phyloP scores from a whole-genome alignment of 345 rosid genomes.

The Populus pruinosa region DNA sequence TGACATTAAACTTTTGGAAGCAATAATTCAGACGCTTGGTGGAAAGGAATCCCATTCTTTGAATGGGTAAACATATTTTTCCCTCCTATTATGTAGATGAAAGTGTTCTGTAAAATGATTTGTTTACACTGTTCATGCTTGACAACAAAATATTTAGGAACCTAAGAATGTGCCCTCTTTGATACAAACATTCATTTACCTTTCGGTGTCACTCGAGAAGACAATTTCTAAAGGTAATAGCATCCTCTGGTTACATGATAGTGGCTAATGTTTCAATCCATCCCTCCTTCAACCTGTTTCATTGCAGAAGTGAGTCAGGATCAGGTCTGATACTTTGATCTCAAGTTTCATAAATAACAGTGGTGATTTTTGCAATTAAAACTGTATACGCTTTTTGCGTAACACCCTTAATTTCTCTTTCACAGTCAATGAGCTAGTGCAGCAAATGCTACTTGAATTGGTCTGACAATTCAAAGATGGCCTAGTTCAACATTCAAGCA shows the following conservation, averaged over 20 bases:
- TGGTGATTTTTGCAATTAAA: background rate
- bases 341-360: background rate
- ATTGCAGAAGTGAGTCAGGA: background rate
- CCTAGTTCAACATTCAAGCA: background rate
- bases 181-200: too few species aligned
- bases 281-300: background rate
- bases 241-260: background rate
- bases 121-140: background rate
- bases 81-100: background rate
- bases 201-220: too few species aligned
- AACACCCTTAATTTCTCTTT: background rate
- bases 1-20: slow-evolving; percentile 88
- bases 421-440: background rate
- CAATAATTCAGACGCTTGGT: slow-evolving; percentile 89
- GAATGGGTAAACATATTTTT: slow-evolving; percentile 3
- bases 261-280: background rate
- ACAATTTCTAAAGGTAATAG: too few species aligned
- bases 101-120: background rate
- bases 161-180: background rate
- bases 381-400: background rate
- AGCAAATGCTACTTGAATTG: background rate
- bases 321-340: background rate
- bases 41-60: slow-evolving; percentile 47
- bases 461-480: background rate
- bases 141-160: background rate